phyloP scores from a whole-genome alignment of 768 basidiomycete genomes.

The Fistulinella prunicolor region DNA sequence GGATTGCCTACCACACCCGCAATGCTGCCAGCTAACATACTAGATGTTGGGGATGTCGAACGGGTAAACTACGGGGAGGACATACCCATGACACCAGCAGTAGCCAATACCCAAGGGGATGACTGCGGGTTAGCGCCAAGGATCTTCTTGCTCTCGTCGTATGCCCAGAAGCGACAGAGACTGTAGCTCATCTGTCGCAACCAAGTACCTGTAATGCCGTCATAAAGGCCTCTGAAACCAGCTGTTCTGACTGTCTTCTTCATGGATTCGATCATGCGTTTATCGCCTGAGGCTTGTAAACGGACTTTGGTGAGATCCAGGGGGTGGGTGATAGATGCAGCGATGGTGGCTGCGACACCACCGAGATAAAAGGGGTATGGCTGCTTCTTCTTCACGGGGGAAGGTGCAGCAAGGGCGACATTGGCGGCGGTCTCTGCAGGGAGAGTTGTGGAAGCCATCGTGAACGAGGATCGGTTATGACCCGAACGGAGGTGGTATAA shows the following conservation, averaged over 20 bases:
- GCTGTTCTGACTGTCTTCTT: conserved; percentile 80
- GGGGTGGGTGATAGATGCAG: conserved; percentile 86
- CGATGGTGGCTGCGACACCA: conserved; percentile 83
- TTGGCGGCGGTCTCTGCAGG: conserved; percentile 9
- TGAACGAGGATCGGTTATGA: not conserved
- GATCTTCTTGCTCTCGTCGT: conserved; percentile 86
- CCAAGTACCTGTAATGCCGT: conserved; percentile 87
- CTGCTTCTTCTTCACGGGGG: conserved; percentile 45
- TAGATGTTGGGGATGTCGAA: not conserved
- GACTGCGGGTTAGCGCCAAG: conserved; percentile 65
- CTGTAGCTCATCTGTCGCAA: conserved; percentile 93
- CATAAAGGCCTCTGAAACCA: conserved; percentile 70
- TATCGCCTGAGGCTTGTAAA: conserved; percentile 89
- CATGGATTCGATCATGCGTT: conserved; percentile 82
- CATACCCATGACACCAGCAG: conserved; percentile 85
- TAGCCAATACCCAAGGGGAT: conserved; percentile 76
- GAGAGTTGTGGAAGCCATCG: conserved; percentile 16
- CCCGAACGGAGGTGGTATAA: conserved; percentile 10
- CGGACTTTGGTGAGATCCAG: conserved; percentile 90
- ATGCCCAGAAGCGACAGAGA: conserved; percentile 90
- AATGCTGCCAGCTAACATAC: conserved; percentile 65
- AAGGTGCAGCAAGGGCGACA: not conserved
- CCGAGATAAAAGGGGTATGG: conserved; percentile 88
- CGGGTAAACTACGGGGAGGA: conserved; percentile 8
- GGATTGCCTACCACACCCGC: conserved; percentile 90